Evolutionary conservation across 73 alveolate species (phyloP), one percentile per base, ranked within the genome.

Genomic region (Paramecium sexaurelia): DNA sequence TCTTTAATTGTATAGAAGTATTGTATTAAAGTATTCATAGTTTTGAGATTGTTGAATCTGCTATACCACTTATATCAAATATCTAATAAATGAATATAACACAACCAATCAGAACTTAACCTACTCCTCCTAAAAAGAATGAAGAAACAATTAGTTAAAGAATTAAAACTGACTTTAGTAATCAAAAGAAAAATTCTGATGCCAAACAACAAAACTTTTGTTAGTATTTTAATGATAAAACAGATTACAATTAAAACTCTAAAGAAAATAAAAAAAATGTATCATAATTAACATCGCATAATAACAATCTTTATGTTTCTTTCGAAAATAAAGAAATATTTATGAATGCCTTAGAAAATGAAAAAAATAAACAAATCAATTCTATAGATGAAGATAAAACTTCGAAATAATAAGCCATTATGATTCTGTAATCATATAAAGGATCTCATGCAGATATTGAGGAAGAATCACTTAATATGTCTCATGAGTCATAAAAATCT

Each of bases 241-340:
- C 33, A 35, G 86, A 35, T 15, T 11, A 5, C 5, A 41, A 26
- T 43, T 33, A 41, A 71, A 19, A 71, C 15, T n/a, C 11, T 17
- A 40, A 4, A 9, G 86, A 71, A 0, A 29, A 13, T 37, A 11
- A 35, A 33, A 71, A 71, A 71, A 17, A 13, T 20, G 26, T 61
- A 22, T 45, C 83, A 5, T 61, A 0, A 29, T 24, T 32, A 33
- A 33, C 36, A 35, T 27, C 32, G 15, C 66, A 71, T 7, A 71
- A 15, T n/a, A 78, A 45, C 11, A 78, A 78, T 78, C 90, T 78
- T 78, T 78, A 78, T 78, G 41, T 78, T 78, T 78, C 90, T 41
- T 78, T 78, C 41, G 90, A 78, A 45, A 78, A 78, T 78, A 78
- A 78, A 78, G 90, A 78, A 29, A 78, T 78, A 78, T 78, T 78